phyloP scores from a whole-genome alignment of 2,329 filamentous ascomycete species.

The Aspergillus chevalieri region DNA sequence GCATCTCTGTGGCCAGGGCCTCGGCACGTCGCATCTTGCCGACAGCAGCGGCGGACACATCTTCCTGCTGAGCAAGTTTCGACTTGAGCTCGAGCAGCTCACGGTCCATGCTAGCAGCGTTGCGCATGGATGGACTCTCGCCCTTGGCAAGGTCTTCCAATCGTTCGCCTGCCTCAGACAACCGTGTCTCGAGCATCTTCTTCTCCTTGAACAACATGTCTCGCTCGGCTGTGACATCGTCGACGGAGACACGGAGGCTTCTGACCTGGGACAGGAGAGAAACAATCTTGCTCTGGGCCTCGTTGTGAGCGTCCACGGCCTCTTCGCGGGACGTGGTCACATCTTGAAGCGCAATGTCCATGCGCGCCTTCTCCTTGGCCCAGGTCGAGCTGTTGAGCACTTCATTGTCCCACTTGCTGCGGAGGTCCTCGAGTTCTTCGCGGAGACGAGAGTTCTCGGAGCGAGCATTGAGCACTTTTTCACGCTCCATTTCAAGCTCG shows the following conservation, averaged over 20 bases:
- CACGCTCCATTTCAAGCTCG: slow-evolving; percentile 87
- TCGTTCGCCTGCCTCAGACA: slow-evolving; percentile 80
- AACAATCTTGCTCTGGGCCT: slow-evolving; percentile 89
- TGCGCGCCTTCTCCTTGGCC: slow-evolving; percentile 92
- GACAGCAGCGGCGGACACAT: slow-evolving; percentile 82
- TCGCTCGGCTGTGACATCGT: slow-evolving; percentile 78
- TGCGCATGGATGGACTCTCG: slow-evolving; percentile 79
- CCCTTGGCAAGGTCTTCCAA: slow-evolving; percentile 82
- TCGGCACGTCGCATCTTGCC: slow-evolving; percentile 97
- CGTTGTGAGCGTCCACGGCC: slow-evolving; percentile 85
- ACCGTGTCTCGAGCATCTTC: slow-evolving; percentile 73
- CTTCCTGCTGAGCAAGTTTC: slow-evolving; percentile 83
- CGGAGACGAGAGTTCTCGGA: slow-evolving; percentile 79
- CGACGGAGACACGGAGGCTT: slow-evolving; percentile 71
- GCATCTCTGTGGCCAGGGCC: slow-evolving; percentile 76
- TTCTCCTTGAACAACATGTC: slow-evolving; percentile 84
- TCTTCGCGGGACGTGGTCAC: slow-evolving; percentile 89
- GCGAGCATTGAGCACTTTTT: slow-evolving; percentile 78
- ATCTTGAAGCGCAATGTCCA: slow-evolving; percentile 84
- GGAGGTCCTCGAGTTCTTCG: slow-evolving; percentile 92
- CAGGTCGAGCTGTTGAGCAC: slow-evolving; percentile 95
- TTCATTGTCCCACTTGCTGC: slow-evolving; percentile 97
- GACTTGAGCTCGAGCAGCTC: slow-evolving; percentile 87
- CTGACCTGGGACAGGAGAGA: slow-evolving; percentile 85
- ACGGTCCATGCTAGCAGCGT: slow-evolving; percentile 81